Evolutionary conservation across 176 grass and related monocot genomes (phyloP).

Genomic region (maize (Zea mays)): Zm-B73-REFERENCE-NAM-5.0 NC_050096.1:267650501-267651000

Average conservation of each 20-base stretch:
- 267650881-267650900: constrained; percentile 26
- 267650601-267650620: constrained; percentile 86
- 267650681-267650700: not conserved
- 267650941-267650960: constrained; percentile 38
- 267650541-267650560: constrained; percentile 75
- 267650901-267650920: constrained; percentile 26
- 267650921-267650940: constrained; percentile 12
- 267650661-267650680: not conserved
- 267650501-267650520: constrained; percentile 86
- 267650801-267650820: constrained; percentile 24
- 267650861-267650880: not conserved
- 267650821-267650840: not conserved
- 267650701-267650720: not conserved
- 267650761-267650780: not conserved
- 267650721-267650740: constrained; percentile 20
- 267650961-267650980: constrained; percentile 51
- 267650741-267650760: not conserved
- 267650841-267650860: not conserved
- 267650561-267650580: constrained; percentile 81
- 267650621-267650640: constrained; percentile 28
- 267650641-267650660: not conserved
- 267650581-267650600: constrained; percentile 81
- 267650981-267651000: constrained; percentile 33
- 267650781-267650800: constrained; percentile 34
- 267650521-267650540: constrained; percentile 88